A percentile compares a stretch with the other conserved stretches of the same genome.
These are phyloP conservation scores for Zalerion maritima DNA, from an alignment of 495 filamentous ascomycete genomes.

Conservation along the genomic window DNA sequence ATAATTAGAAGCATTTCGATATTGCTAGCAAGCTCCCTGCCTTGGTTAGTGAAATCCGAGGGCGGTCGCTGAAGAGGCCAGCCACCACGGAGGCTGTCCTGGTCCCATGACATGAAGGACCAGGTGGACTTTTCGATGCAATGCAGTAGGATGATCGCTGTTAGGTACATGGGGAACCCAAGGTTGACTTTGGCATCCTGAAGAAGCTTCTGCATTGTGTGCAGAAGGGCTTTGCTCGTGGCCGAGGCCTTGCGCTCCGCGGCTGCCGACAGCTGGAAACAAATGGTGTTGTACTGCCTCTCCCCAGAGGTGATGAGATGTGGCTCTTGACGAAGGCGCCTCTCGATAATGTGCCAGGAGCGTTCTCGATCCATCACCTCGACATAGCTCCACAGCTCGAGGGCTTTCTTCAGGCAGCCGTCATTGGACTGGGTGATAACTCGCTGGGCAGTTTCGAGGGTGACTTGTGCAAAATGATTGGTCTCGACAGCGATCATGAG, in stretches of 20 bases:
- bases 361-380: conserved; percentile 57
- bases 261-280: conserved; percentile 57
- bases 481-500: conserved; percentile 49
- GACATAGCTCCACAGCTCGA: conserved; percentile 66
- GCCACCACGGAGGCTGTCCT: conserved; percentile 35
- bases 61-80: conserved; percentile 66
- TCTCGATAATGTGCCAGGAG: conserved; percentile 48
- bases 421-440: conserved; percentile 44
- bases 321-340: too few relatives aligned
- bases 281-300: conserved; percentile 33
- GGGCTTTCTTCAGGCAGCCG: conserved; percentile 44
- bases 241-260: conserved; percentile 56
- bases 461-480: conserved; percentile 53
- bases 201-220: conserved; percentile 61
- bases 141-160: conserved; percentile 58
- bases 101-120: conserved; percentile 62
- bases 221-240: conserved; percentile 53
- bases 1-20: conserved; percentile 62
- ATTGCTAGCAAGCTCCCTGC: conserved; percentile 55
- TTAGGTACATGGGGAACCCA: conserved; percentile 59
- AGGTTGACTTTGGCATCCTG: conserved; percentile 55
- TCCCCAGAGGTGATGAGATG: conserved; percentile 19
- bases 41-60: conserved; percentile 50
- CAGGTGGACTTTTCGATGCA: conserved; percentile 76
- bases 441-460: conserved; percentile 42